These are phyloP conservation scores for Hyaloperonospora arabidopsidis DNA, from an alignment of 352 stramenopile species.

Conservation along the genomic window DNA sequence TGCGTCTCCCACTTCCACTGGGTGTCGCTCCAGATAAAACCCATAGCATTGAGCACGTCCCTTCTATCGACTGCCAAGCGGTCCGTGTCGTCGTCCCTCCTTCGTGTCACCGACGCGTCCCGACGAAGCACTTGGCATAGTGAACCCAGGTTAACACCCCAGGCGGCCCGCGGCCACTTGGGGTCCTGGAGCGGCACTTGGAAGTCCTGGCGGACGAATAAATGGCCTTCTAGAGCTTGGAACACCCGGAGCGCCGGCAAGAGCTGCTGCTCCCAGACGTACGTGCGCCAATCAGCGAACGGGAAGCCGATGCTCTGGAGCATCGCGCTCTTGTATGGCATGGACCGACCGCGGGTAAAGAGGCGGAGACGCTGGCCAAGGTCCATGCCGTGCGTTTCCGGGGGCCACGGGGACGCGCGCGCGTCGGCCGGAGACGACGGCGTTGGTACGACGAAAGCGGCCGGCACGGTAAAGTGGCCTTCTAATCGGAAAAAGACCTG, in stretches of 20 bases:
- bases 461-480: conserved; percentile 67
- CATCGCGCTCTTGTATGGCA: conserved; percentile 49
- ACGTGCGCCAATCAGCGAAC: conserved; percentile 57
- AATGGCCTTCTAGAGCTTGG: conserved; percentile 82
- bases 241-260: conserved; percentile 71
- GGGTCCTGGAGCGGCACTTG: conserved; percentile 60
- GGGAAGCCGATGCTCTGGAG: conserved; percentile 60
- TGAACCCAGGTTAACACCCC: conserved; percentile 85
- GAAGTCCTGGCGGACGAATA: conserved; percentile 88
- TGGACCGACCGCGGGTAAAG: conserved; percentile 50
- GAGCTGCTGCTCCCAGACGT: conserved; percentile 67
- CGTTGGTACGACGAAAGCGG: conserved; percentile 44
- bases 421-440: conserved; percentile 6
- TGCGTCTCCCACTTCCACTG: conserved; percentile 62
- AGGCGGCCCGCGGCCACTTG: conserved; percentile 79
- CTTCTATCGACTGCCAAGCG: too few species aligned
- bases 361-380: conserved; percentile 46
- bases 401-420: conserved; percentile 27
- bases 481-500: conserved; percentile 43
- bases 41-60: conserved; percentile 38
- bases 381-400: conserved; percentile 39
- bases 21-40: conserved; percentile 62
- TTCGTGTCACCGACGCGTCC: conserved; percentile 21
- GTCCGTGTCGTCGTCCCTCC: conserved; percentile 14
- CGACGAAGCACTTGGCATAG: conserved; percentile 86